Conservation (phyloP, 2,329 filamentous ascomycete species). For the Pyrenochaeta sp. region DNA sequence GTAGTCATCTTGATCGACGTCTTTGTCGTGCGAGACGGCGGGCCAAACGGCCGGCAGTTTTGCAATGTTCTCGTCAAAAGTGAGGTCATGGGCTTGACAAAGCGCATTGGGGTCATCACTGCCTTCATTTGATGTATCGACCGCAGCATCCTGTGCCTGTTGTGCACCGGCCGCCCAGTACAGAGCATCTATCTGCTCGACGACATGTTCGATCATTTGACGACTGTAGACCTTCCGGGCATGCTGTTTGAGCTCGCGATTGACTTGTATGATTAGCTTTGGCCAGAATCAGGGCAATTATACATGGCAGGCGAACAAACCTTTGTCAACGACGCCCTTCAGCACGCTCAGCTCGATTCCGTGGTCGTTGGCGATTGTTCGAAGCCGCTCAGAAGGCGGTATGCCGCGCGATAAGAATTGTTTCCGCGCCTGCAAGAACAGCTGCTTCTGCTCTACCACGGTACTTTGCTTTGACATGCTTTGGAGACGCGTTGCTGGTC, state of each 20-base stretch:
- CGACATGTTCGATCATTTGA: slow-evolving; percentile 73
- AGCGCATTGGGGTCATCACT: slow-evolving; percentile 50
- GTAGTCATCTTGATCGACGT: slow-evolving; percentile 40
- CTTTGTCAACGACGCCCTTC: slow-evolving; percentile 60
- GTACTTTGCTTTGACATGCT: slow-evolving; percentile 45
- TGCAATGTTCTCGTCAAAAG: slow-evolving; percentile 42
- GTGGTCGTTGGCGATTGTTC: slow-evolving; percentile 56
- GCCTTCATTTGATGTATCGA: slow-evolving; percentile 37
- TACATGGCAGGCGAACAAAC: slow-evolving; percentile 35
- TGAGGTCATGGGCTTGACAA: slow-evolving; percentile 40
- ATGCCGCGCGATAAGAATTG: slow-evolving; percentile 68
- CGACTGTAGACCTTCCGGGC: slow-evolving; percentile 70
- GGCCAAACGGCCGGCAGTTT: slow-evolving; percentile 38
- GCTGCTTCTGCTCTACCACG: slow-evolving; percentile 67
- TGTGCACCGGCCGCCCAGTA: slow-evolving; percentile 62
- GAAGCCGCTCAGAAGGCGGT: slow-evolving; percentile 63
- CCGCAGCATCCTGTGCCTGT: slow-evolving; percentile 27
- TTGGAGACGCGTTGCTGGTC: slow-evolving; percentile 2
- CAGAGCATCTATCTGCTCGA: slow-evolving; percentile 73
- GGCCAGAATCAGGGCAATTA: background rate
- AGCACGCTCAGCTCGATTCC: slow-evolving; percentile 57
- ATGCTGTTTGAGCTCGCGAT: slow-evolving; percentile 70
- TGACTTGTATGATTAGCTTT: slow-evolving; percentile 55
- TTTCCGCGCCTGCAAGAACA: slow-evolving; percentile 69
- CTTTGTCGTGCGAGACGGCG: slow-evolving; percentile 18